Percentiles rank a stretch among this genome's conserved stretches.
Conservation (phyloP, 768 basidiomycete genomes). For the Mrakia blollopis region DNA sequence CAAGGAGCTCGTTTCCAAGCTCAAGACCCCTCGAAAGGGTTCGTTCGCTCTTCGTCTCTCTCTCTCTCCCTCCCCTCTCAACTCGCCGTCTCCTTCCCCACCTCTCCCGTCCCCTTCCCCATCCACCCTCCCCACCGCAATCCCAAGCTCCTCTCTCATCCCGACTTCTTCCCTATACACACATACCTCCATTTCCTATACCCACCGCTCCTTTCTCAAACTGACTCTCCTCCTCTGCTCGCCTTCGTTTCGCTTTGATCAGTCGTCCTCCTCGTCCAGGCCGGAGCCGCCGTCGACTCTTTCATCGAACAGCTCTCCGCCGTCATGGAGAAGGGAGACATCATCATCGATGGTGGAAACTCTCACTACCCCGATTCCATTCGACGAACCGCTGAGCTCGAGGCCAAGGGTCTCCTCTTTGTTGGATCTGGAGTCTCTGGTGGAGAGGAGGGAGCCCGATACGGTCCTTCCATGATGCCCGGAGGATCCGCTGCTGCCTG, state of each 20-base stretch:
- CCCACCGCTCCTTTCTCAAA: neutral
- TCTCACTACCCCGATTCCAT: slow-evolving; percentile 98
- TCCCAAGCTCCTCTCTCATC: no score
- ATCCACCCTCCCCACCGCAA: neutral
- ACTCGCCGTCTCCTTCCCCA: neutral
- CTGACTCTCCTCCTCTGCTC: no score
- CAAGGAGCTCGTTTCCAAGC: slow-evolving; percentile 81
- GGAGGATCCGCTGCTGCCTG: slow-evolving; percentile 91
- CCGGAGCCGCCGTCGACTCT: slow-evolving; percentile 88
- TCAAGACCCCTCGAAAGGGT: slow-evolving; percentile 93
- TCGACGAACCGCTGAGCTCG: slow-evolving; percentile 87
- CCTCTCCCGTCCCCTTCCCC: neutral
- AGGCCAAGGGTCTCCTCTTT: slow-evolving; percentile 89
- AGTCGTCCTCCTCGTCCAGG: slow-evolving; percentile 89
- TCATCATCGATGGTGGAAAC: slow-evolving; percentile 99
- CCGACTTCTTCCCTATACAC: no score
- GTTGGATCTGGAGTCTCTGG: slow-evolving; percentile 99
- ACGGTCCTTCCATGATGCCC: slow-evolving; percentile 98
- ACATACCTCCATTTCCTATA: no score
- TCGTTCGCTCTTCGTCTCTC: neutral
- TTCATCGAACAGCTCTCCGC: slow-evolving; percentile 89
- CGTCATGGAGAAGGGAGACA: slow-evolving; percentile 88
- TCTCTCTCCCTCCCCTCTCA: neutral
- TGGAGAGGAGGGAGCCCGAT: slow-evolving; percentile 95
- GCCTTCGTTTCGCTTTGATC: neutral